A percentile compares a stretch with the other conserved stretches of the same genome.
These are phyloP conservation scores for Isoetes engelmannii DNA, from an alignment of 83 land plant genomes.

Conservation along the genomic window DNA sequence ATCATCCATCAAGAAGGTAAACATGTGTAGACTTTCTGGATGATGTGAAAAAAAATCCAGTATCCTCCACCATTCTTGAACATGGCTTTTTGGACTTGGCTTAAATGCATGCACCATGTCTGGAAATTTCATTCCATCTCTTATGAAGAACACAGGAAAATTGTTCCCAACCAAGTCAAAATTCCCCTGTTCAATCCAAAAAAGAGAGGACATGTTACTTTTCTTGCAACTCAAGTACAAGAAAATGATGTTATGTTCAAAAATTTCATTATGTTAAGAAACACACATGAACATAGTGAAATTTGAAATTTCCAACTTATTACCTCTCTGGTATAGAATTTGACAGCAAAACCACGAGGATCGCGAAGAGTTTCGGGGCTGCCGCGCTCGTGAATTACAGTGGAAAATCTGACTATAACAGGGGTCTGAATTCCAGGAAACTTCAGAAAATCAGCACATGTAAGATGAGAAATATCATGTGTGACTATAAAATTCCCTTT, in stretches of 20 bases:
- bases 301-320: no score
- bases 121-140: slow-evolving; percentile 32
- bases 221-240: no score
- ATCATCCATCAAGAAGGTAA: slow-evolving; percentile 5
- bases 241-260: no score
- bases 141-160: slow-evolving; percentile 30
- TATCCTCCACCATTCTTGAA: slow-evolving; percentile 8
- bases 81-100: slow-evolving; percentile 33
- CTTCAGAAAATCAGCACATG: slow-evolving; percentile 18
- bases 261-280: no score
- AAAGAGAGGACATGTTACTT: no score
- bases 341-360: slow-evolving; percentile 34
- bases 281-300: no score
- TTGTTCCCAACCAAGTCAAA: slow-evolving; percentile 41
- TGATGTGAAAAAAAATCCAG: not conserved
- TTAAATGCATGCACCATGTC: slow-evolving; percentile 36
- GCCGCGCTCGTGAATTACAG: slow-evolving; percentile 31
- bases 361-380: slow-evolving; percentile 30
- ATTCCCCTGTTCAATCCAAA: slow-evolving; percentile 11
- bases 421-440: slow-evolving; percentile 28
- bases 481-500: slow-evolving; percentile 36
- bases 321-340: slow-evolving; percentile 32
- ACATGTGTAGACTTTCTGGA: slow-evolving; percentile 2
- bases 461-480: slow-evolving; percentile 21
- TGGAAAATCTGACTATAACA: slow-evolving; percentile 31